These are phyloP conservation scores for Paragyromitra xinjiangensis DNA, from an alignment of 495 filamentous ascomycete genomes.

Conservation along the genomic window DNA sequence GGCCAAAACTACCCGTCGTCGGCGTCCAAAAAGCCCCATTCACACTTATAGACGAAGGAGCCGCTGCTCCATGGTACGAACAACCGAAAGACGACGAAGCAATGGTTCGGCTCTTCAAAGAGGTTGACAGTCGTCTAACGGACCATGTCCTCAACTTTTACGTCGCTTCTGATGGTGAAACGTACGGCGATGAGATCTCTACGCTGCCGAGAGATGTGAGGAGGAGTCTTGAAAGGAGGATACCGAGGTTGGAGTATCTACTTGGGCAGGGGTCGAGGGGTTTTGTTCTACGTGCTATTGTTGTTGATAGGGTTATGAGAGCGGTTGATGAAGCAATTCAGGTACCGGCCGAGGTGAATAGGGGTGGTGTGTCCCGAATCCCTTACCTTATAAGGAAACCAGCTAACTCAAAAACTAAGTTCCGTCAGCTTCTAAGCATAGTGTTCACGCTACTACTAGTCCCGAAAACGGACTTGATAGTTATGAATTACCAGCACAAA, in stretches of 20 bases:
- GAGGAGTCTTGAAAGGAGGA: neutral
- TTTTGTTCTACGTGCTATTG: conserved; percentile 26
- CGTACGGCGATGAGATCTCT: neutral
- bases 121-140: conserved; percentile 31
- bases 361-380: neutral
- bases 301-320: conserved; percentile 14
- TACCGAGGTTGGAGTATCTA: conserved; percentile 6
- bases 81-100: conserved; percentile 39
- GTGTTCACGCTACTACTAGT: neutral
- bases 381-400: neutral
- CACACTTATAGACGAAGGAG: neutral
- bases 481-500: conserved; percentile 4
- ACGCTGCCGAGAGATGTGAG: neutral
- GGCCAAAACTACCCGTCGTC: neutral
- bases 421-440: neutral
- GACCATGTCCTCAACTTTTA: conserved; percentile 42
- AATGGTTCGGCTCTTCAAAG: conserved; percentile 33
- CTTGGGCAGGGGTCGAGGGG: conserved; percentile 16
- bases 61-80: neutral
- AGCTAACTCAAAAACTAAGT: neutral
- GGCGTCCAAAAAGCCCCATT: neutral
- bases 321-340: neutral
- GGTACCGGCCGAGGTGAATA: neutral
- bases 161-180: conserved; percentile 6
- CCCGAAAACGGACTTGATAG: neutral